Conservation (phyloP, 2,329 filamentous ascomycete species). For the Alternaria metachromatica region DNA sequence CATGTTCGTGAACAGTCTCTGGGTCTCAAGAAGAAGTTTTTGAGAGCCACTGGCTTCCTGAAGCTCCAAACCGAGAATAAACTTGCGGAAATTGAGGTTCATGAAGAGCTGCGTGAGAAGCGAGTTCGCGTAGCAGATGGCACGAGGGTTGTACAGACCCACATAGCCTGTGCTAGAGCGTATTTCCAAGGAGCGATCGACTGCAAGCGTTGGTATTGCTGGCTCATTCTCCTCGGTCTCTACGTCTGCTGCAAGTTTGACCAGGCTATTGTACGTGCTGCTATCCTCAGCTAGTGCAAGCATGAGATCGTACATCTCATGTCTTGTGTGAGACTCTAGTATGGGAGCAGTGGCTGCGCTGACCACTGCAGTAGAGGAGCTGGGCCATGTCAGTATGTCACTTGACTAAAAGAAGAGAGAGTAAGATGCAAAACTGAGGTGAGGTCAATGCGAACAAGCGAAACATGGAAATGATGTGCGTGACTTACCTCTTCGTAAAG, state of each 20-base stretch:
- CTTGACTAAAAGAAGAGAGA: background rate
- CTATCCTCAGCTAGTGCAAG: constrained; percentile 42
- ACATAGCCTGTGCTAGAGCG: constrained; percentile 80
- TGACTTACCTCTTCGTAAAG: constrained; percentile 36
- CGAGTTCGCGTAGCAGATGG: constrained; percentile 97
- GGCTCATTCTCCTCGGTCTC: constrained; percentile 53
- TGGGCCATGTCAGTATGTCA: constrained; percentile 6
- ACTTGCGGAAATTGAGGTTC: constrained; percentile 85
- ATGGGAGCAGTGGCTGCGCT: constrained; percentile 34
- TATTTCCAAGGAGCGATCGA: constrained; percentile 72
- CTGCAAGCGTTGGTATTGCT: constrained; percentile 61
- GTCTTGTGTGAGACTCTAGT: constrained; percentile 45
- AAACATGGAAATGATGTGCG: background rate
- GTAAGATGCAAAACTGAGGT: background rate
- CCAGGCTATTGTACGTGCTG: constrained; percentile 35
- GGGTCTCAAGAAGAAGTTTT: constrained; percentile 75
- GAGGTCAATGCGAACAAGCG: background rate
- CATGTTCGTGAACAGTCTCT: constrained; percentile 82
- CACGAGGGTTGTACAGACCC: constrained; percentile 90
- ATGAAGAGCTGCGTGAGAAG: constrained; percentile 94
- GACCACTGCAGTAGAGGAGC: constrained; percentile 15
- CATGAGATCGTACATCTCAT: constrained; percentile 48
- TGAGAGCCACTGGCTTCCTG: constrained; percentile 64
- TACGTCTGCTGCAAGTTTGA: constrained; percentile 33
- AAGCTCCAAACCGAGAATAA: constrained; percentile 70